Evolutionary conservation across 192 early-diverging fungal genomes (phyloP), one percentile per base, ranked within the genome.

Genomic region (Coemansia sp.): DNA sequence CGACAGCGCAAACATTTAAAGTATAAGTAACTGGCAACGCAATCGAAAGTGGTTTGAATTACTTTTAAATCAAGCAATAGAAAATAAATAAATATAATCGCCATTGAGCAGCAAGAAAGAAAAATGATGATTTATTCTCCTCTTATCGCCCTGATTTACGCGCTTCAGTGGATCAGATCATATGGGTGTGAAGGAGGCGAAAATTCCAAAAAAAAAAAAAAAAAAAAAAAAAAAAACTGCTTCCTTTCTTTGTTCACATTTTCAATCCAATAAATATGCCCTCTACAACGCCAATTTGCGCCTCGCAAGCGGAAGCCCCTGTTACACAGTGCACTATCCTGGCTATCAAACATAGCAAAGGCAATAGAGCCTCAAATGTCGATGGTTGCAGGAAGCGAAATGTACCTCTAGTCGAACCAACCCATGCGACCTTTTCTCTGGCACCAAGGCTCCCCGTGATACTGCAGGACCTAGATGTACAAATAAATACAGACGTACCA

Each of bases 1-100:
- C 35, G 70, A 68, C 8, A 80, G 73, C 12, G 70, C 66, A 59
- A 81, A 65, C 72, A 81, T 81, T 45, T 41, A 21, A 53, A 53
- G 6, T 18, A 49, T 21, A 7, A 4, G 20, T 49, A 21, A 21
- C 20, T 6, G 0, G 51, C 51, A 30, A 53, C 23, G 11, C 51
- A 26, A 21, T 26, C 6, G 14, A 21, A 26, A 53, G 51, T 12
- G 8, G 4, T 53, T 26, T 53, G 3, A 14, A 26, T 10, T 26
- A 53, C 24, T 10, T 14, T 23, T 21, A 49, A 18, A 18, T 49
- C 16, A 21, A 6, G 7, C 39, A 6, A 41, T 41, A 49, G 48
- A 21, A 49, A 20, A 49, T 9, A 49, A 49, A 8, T 5, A 14
- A 12, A 5, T 41, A 14, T 14, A 1, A 4, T 41, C 6, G 39